Evolutionary conservation across 2,329 filamentous ascomycete genomes (phyloP).

Genomic region (Alternaria conjuncta): DNA sequence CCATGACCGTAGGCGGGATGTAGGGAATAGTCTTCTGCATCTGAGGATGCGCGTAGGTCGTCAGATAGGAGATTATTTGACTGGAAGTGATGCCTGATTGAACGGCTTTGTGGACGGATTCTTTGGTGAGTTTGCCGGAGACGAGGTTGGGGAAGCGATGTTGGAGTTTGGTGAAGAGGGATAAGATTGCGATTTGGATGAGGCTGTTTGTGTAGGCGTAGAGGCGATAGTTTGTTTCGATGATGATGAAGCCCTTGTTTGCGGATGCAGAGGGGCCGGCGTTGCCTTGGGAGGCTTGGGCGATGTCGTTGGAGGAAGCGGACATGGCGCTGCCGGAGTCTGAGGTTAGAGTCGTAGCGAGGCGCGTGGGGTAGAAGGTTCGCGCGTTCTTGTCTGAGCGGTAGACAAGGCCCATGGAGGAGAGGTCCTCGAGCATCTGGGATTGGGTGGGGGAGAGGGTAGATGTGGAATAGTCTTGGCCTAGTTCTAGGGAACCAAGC

Average conservation of each 20-base stretch:
- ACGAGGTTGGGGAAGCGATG: constrained; percentile 95
- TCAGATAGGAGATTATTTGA: constrained; percentile 93
- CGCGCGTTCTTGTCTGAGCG: constrained; percentile 54
- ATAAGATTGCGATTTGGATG: constrained; percentile 91
- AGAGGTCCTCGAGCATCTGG: constrained; percentile 87
- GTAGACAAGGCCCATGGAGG: constrained; percentile 93
- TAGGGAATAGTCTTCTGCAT: constrained; percentile 80
- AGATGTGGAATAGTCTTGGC: constrained; percentile 85
- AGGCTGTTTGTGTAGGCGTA: constrained; percentile 97
- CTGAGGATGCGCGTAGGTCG: constrained; percentile 91
- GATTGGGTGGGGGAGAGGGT: constrained; percentile 81
- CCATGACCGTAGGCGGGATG: constrained; percentile 92
- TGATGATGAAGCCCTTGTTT: constrained; percentile 82
- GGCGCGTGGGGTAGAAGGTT: constrained; percentile 84
- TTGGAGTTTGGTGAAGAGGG: constrained; percentile 84
- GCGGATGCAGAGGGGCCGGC: constrained; percentile 31
- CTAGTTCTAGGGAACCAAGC: constrained; percentile 89
- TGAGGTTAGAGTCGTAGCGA: constrained; percentile 89
- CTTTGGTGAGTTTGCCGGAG: constrained; percentile 86
- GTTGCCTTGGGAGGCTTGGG: constrained; percentile 29
- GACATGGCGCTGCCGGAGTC: constrained; percentile 61
- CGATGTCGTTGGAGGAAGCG: constrained; percentile 63
- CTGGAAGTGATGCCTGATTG: constrained; percentile 89
- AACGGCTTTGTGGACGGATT: constrained; percentile 87
- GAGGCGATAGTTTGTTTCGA: constrained; percentile 97